Evolutionary conservation across 2,329 filamentous ascomycete species (phyloP).

Genomic region (Botrytis pseudocinerea): DNA sequence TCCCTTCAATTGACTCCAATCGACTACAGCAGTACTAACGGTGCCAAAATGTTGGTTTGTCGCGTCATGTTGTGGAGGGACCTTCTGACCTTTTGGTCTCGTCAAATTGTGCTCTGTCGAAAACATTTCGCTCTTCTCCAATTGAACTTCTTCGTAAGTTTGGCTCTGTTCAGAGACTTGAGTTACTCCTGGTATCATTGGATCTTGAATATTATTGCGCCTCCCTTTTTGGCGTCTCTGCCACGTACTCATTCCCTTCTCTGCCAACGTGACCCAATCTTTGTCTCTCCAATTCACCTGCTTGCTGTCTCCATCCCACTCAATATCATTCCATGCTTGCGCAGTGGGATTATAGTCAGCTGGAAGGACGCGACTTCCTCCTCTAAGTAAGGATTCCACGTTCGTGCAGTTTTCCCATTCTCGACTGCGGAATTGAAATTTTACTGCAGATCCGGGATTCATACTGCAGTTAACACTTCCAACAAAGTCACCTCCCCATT

Average conservation of each 20-base stretch:
- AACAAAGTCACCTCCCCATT: slow-evolving; percentile 20
- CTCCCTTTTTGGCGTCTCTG: neutral
- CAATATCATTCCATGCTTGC: slow-evolving; percentile 11
- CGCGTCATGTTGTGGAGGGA: neutral
- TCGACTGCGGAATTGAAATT: slow-evolving; percentile 8
- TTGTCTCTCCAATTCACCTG: slow-evolving; percentile 17
- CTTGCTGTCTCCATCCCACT: slow-evolving; percentile 16
- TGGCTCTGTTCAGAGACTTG: neutral
- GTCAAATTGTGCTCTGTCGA: neutral
- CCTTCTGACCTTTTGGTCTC: neutral
- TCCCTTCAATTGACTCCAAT: neutral
- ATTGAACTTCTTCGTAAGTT: neutral
- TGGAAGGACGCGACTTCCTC: neutral
- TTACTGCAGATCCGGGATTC: neutral
- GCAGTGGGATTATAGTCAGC: neutral
- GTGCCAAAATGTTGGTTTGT: neutral
- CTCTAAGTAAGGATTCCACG: neutral
- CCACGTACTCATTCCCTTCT: neutral
- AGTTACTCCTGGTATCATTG: no score
- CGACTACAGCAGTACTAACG: neutral
- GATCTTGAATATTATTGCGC: neutral
- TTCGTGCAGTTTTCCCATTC: slow-evolving; percentile 20
- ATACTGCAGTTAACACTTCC: slow-evolving; percentile 1
- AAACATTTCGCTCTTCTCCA: neutral
- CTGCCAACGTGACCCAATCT: slow-evolving; percentile 17